Conservation (phyloP, 768 basidiomycete species). For the Myochromella boudieri region DNA sequence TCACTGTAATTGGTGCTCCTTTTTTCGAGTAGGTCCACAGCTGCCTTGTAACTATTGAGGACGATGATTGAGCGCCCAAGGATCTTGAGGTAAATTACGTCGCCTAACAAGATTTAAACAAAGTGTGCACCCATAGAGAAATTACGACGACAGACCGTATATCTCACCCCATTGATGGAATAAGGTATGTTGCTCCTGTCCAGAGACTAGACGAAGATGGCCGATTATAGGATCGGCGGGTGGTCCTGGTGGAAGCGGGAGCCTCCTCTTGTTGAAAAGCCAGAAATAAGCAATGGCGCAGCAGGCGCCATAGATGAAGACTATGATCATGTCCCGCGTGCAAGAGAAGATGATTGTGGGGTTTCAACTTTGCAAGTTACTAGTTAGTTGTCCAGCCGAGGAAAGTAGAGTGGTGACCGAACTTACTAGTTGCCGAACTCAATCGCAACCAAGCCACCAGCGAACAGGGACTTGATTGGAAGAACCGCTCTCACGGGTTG, state of each 20-base stretch:
- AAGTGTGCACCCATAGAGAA: background rate
- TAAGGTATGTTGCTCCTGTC: background rate
- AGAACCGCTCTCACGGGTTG: no score
- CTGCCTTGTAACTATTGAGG: constrained; percentile 20
- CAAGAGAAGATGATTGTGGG: no score
- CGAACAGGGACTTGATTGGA: no score
- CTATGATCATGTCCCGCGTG: no score
- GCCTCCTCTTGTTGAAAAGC: no score
- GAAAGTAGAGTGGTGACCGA: no score
- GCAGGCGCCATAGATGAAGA: no score
- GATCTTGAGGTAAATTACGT: constrained; percentile 18
- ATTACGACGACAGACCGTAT: constrained; percentile 2
- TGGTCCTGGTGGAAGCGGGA: constrained; percentile 8
- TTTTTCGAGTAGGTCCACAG: constrained; percentile 22
- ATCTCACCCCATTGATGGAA: constrained; percentile 5
- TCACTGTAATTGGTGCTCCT: constrained; percentile 22
- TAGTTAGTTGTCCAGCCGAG: no score
- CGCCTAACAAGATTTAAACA: constrained; percentile 16
- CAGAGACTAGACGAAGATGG: constrained; percentile 1
- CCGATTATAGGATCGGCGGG: constrained; percentile 11
- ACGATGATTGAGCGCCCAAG: constrained; percentile 23
- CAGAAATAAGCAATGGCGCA: no score
- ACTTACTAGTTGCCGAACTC: no score
- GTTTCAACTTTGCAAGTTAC: no score
- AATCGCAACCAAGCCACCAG: no score